Percentiles rank a stretch among this genome's conserved stretches.
These are phyloP conservation scores for Tuber aestivum DNA, from an alignment of 495 filamentous ascomycete genomes.

Conservation along the genomic window DNA sequence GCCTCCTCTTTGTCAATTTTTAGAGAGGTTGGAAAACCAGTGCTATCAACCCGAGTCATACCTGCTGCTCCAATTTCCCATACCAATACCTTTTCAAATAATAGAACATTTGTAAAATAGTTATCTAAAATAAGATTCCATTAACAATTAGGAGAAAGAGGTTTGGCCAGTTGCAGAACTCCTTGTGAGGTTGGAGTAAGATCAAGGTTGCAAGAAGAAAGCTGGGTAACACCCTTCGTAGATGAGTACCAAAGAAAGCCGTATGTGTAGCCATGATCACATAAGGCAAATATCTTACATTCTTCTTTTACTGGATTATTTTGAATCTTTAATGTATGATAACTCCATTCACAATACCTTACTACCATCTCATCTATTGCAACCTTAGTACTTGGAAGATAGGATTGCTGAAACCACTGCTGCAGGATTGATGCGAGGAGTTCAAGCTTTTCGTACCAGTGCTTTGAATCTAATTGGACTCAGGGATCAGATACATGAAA, in stretches of 20 bases:
- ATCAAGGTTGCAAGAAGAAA: no score
- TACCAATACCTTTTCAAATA: neutral
- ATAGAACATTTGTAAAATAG: constrained; percentile 8
- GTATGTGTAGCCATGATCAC: no score
- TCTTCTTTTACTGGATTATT: constrained; percentile 7
- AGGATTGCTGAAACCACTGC: no score
- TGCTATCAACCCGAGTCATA: neutral
- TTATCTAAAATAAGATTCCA: constrained; percentile 12
- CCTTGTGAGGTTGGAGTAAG: neutral
- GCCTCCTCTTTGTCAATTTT: neutral
- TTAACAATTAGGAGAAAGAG: neutral
- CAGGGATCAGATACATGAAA: constrained; percentile 4
- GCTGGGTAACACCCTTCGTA: no score
- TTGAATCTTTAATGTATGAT: constrained; percentile 16
- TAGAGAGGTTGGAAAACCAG: constrained; percentile 4
- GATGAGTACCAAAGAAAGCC: no score
- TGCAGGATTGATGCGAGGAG: neutral
- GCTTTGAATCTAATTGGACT: neutral
- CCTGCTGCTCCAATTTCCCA: neutral
- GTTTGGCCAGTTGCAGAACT: constrained; percentile 2
- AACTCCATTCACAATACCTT: no score
- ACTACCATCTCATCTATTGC: no score
- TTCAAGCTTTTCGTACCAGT: constrained; percentile 10
- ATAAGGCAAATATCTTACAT: no score
- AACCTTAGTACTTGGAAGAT: no score